phyloP scores from a whole-genome alignment of 129 eudicot genomes.

The Ambrosia trifida region DNA sequence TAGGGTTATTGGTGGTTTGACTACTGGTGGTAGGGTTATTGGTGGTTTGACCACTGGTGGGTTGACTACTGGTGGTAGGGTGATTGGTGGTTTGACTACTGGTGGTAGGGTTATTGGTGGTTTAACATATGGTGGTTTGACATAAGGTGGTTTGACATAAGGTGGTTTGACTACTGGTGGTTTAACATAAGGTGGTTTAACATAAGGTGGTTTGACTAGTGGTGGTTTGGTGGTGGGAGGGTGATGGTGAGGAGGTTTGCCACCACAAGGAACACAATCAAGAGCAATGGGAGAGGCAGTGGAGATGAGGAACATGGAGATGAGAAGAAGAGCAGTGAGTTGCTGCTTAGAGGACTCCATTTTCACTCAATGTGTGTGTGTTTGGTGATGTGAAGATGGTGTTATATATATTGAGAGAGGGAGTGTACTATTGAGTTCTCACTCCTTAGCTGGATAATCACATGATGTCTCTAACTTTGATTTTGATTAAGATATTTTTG shows the following conservation, averaged over 20 bases:
- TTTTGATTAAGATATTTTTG: not conserved
- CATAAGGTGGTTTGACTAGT: constrained; percentile 21
- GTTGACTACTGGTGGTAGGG: not conserved
- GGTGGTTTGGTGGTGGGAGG: constrained; percentile 23
- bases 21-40: constrained; percentile 26
- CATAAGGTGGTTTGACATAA: constrained; percentile 22
- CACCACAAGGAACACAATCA: constrained; percentile 59
- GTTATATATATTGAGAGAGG: constrained; percentile 37
- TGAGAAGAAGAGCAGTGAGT: constrained; percentile 61
- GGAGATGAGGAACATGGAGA: constrained; percentile 64
- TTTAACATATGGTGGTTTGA: constrained; percentile 32
- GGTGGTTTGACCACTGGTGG: constrained; percentile 25
- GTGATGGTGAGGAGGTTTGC: constrained; percentile 33
- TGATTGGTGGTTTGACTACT: not conserved
- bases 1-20: constrained; percentile 32
- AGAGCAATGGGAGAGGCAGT: constrained; percentile 50
- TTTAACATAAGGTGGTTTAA: constrained; percentile 24
- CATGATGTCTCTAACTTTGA: constrained; percentile 2
- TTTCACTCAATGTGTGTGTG: constrained; percentile 10
- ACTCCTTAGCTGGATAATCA: not conserved
- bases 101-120: constrained; percentile 37
- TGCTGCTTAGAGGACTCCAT: constrained; percentile 57
- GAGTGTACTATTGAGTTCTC: not conserved
- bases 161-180: constrained; percentile 28
- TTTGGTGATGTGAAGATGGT: constrained; percentile 22